These are phyloP conservation scores for Trypanosoma avium DNA, from an alignment of 208 protist genomes.

Conservation along the genomic window DNA sequence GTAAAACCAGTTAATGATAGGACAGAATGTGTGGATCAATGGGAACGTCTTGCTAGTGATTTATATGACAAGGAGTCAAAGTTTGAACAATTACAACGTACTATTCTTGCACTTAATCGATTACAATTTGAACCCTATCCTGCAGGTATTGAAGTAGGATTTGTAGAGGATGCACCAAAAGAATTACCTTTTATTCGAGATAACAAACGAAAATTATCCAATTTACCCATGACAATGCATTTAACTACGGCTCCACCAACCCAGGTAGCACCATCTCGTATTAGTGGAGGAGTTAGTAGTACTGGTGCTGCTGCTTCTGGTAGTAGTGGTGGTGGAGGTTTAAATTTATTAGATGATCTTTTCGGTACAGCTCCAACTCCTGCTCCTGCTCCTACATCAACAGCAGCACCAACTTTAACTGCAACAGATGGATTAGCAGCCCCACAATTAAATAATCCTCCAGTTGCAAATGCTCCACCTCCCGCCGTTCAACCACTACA, in stretches of 20 bases:
- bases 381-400: conserved; percentile 5
- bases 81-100: conserved; percentile 70
- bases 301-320: neutral
- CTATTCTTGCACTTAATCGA: conserved; percentile 71
- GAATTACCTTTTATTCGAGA: conserved; percentile 75
- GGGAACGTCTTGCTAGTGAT: conserved; percentile 70
- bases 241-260: neutral
- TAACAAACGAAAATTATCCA: conserved; percentile 59
- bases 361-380: conserved; percentile 46
- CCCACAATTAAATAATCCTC: neutral
- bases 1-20: conserved; percentile 28
- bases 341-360: conserved; percentile 77
- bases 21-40: conserved; percentile 56
- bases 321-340: neutral
- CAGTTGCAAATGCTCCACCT: neutral
- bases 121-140: conserved; percentile 86
- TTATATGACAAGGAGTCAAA: conserved; percentile 72
- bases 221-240: conserved; percentile 14
- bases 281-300: neutral
- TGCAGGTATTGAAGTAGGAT: conserved; percentile 65
- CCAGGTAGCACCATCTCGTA: neutral
- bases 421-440: conserved; percentile 12
- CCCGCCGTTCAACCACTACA: neutral
- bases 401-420: conserved; percentile 9
- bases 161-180: conserved; percentile 72